phyloP scores from a whole-genome alignment of 495 filamentous ascomycete genomes.

The Aspergillus asperescens region DNA sequence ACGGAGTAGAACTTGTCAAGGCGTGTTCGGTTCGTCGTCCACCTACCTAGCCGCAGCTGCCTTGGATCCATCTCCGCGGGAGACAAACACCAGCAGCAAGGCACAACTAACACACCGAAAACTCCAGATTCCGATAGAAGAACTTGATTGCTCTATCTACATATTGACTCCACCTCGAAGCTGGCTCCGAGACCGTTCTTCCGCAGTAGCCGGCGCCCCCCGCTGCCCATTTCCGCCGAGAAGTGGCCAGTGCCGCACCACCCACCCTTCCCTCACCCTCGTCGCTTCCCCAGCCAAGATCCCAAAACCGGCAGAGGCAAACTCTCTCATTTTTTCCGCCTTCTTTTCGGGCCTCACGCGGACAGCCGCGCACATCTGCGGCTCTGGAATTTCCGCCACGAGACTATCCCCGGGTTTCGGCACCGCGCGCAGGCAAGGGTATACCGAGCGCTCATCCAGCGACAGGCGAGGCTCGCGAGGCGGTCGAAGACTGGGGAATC shows the following conservation, averaged over 20 bases:
- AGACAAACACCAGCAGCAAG: background rate
- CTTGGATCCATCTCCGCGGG: background rate
- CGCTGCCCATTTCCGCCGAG: constrained; percentile 17
- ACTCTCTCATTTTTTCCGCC: constrained; percentile 27
- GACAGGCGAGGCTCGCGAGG: constrained; percentile 50
- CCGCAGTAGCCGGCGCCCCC: constrained; percentile 29
- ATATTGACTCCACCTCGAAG: constrained; percentile 10
- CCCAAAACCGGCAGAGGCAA: constrained; percentile 14
- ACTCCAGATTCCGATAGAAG: background rate
- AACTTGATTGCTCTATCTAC: background rate
- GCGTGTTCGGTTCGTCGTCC: background rate
- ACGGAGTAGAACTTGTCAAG: background rate
- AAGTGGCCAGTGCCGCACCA: constrained; percentile 20
- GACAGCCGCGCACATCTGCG: constrained; percentile 55
- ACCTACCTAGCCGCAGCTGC: background rate
- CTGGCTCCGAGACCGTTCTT: constrained; percentile 40
- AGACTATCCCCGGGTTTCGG: constrained; percentile 65
- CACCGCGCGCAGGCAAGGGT: constrained; percentile 66
- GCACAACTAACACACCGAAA: background rate
- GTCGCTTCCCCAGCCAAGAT: constrained; percentile 16
- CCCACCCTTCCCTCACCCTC: constrained; percentile 18
- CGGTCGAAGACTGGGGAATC: constrained; percentile 22
- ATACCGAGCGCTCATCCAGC: constrained; percentile 63
- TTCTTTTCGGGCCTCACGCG: constrained; percentile 54
- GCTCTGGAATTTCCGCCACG: constrained; percentile 63